Evolutionary conservation across 768 basidiomycete species (phyloP).

Genomic region (Russula virescens): DNA sequence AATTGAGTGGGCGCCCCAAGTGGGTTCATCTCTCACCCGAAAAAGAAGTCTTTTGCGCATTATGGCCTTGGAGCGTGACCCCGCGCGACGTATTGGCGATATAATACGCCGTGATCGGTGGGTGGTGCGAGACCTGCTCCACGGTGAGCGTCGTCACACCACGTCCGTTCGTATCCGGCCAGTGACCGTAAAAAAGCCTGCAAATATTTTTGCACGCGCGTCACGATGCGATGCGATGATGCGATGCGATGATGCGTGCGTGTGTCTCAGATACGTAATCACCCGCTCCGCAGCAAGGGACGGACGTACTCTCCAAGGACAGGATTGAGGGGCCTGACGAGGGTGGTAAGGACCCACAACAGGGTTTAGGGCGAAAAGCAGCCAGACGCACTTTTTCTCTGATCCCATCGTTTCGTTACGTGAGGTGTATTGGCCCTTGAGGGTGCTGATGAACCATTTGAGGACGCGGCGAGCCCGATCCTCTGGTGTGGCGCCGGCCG

Average conservation of each 20-base stretch:
- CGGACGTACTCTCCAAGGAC: conserved; percentile 78
- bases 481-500: conserved; percentile 67
- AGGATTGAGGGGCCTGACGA: conserved; percentile 81
- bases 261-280: not conserved
- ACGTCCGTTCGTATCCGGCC: conserved; percentile 67
- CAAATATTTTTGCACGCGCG: no score
- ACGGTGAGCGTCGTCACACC: conserved; percentile 82
- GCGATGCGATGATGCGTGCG: no score
- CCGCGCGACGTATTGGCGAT: conserved; percentile 79
- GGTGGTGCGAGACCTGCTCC: conserved; percentile 97
- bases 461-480: conserved; percentile 76
- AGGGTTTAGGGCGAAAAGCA: not conserved
- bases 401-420: conserved; percentile 94
- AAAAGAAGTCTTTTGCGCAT: conserved; percentile 94
- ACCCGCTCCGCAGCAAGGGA: not conserved
- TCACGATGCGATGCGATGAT: no score
- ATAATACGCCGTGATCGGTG: conserved; percentile 80
- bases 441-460: conserved; percentile 93
- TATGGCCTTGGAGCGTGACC: conserved; percentile 75
- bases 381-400: conserved; percentile 80
- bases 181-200: conserved; percentile 82
- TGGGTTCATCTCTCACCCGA: no score
- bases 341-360: not conserved
- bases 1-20: no score
- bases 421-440: conserved; percentile 94